Evolutionary conservation across 2,329 filamentous ascomycete genomes (phyloP).

Genomic region (Stemphylium beticola): DNA sequence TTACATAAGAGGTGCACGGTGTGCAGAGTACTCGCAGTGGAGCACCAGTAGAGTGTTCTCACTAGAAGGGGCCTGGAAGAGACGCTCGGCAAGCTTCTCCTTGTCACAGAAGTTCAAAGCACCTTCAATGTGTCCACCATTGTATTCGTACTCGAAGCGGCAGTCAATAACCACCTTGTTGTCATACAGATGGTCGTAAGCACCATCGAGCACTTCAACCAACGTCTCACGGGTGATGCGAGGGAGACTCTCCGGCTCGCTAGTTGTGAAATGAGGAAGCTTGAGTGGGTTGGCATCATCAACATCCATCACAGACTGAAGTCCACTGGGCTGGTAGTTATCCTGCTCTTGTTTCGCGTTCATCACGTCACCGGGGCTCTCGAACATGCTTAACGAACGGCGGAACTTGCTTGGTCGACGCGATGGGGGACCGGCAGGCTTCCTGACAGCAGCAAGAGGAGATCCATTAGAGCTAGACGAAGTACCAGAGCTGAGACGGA

Average conservation of each 20-base stretch:
- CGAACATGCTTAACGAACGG: constrained; percentile 97
- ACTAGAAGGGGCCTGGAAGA: constrained; percentile 70
- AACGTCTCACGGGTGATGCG: constrained; percentile 84
- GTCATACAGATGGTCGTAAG: constrained; percentile 76
- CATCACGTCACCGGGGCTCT: constrained; percentile 86
- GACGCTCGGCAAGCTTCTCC: constrained; percentile 77
- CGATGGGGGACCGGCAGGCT: constrained; percentile 68
- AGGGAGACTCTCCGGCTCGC: constrained; percentile 83
- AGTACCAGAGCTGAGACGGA: constrained; percentile 63
- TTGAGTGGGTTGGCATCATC: constrained; percentile 76
- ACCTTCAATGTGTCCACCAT: constrained; percentile 91
- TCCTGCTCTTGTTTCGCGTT: constrained; percentile 70
- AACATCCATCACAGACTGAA: constrained; percentile 82
- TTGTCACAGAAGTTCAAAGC: constrained; percentile 98
- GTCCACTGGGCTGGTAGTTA: constrained; percentile 61
- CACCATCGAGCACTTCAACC: constrained; percentile 84
- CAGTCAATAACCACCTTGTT: constrained; percentile 91
- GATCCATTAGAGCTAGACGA: constrained; percentile 71
- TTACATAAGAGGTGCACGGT: constrained; percentile 90
- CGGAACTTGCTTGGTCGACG: constrained; percentile 77
- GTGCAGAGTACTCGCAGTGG: constrained; percentile 98
- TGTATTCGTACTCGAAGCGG: constrained; percentile 98
- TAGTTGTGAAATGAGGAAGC: constrained; percentile 85
- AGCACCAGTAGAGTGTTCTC: constrained; percentile 85
- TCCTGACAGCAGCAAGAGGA: constrained; percentile 72